Percentiles rank a stretch among this genome's conserved stretches.
Conservation (phyloP, 345 rosid species). For the Syzygium aromaticum region DNA sequence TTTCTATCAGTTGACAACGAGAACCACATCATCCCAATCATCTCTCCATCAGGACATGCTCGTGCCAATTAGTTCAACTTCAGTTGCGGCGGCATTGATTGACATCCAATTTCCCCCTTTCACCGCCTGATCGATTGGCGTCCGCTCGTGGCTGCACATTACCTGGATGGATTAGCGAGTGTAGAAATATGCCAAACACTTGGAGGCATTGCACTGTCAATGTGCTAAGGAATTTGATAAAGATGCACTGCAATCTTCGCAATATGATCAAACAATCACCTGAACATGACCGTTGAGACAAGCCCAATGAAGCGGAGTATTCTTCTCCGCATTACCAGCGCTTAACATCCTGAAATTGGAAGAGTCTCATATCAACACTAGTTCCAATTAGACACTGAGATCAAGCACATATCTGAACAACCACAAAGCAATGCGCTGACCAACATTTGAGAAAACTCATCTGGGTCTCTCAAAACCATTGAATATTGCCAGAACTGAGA, state of each 20-base stretch:
- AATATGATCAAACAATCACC: background rate
- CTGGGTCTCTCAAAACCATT: background rate
- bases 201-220: conserved; percentile 1
- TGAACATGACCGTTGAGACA: conserved; percentile 7
- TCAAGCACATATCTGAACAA: background rate
- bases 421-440: background rate
- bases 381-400: background rate
- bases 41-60: conserved; percentile 18
- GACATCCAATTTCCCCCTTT: conserved; percentile 57
- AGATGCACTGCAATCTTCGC: background rate
- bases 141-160: conserved; percentile 4
- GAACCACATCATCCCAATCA: background rate
- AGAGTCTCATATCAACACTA: background rate
- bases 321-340: conserved; percentile 61
- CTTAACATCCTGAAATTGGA: conserved; percentile 13
- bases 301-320: conserved; percentile 82
- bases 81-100: conserved; percentile 48
- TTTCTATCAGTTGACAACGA: background rate
- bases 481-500: background rate
- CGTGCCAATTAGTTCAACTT: conserved; percentile 50
- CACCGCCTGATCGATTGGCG: conserved; percentile 75
- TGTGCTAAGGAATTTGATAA: background rate
- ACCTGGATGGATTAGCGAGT: too few species aligned
- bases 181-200: background rate
- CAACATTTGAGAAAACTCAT: background rate